Base-by-base conservation (phyloP, 2,329 filamentous ascomycete genomes). In the Coniochaeta sp. region DNA sequence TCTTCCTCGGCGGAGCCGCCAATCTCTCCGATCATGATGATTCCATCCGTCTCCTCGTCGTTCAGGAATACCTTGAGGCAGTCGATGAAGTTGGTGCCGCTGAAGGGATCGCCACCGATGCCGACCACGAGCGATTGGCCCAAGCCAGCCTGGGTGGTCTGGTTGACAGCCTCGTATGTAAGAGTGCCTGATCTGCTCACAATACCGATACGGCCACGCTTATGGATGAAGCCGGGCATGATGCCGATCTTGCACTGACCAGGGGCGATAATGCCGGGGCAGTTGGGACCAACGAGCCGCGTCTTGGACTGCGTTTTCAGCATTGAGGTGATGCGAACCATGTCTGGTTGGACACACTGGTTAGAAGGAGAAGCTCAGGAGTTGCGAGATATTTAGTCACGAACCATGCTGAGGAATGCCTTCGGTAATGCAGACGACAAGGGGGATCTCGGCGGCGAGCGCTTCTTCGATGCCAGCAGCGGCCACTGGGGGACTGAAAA, bases 21-120 rank as follows among this genome's bases (percentile, higher is more conserved):
- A 74, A 99, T 98, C 82, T 98, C 95, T 74, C 95, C 95, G 75
- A 99, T 98, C 95, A 99, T 97, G 81, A 99, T 97, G 80, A 99
- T 97, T 74, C 95, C 95, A 74, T 99, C 95, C 42, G 95, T 99
- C 81, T 96, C 91, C 75, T 89, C 84, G 76, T 99, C 95, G 77
- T 96, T 83, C 70, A 96, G 86, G 87, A 99, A 99, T 74, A 98
- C 91, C 74, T 91, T 90, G 70, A 99, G 84, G 84, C 93, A 97
- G 85, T 99, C 95, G 79, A 99, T 98, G 83, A 98, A 99, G 86
- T 96, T 98, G 79, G 95, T 98, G 70, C 95, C 95, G 72, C 89
- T 93, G 85, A 99, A 99, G 70, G 95, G 95, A 80, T 99, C 95
- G 80, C 95, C 95, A 66, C 95, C 95, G 71, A 99, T 98, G 73